Evolutionary conservation across 2,329 filamentous ascomycete species (phyloP), one percentile per base, ranked within the genome.

Genomic region (Acrodontium crateriforme): DNA sequence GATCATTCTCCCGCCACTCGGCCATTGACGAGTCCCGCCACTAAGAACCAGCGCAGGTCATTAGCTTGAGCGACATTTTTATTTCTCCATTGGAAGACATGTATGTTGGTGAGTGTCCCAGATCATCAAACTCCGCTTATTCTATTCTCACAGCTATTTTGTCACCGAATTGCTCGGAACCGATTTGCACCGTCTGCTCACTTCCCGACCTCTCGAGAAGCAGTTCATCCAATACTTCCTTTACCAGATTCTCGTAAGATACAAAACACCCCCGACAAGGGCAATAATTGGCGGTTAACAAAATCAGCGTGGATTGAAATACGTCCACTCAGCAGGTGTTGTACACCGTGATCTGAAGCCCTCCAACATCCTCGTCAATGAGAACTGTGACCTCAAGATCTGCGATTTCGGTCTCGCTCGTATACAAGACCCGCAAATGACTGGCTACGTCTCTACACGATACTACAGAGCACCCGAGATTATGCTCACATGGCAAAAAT

Each of bases 401-500:
- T 98, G 89, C 68, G 89, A 98, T 56, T 98, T 98, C 49, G 89
- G 89, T 42, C 69, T 98, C 35, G 89, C 89, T 29, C 82, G 89
- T 57, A 93, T 98, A 48, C 89, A 98, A 56, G 89, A 98, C 52
- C 89, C 89, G 18, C 89, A 98, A 61, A 98, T 98, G 89, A 98
- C 89, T 22, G 89, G 89, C 45, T 98, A 98, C 53, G 89, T 98
- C 36, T 95, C 89, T 25, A 98, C 89, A 37, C 71, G 89, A 67
- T 98, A 98, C 68, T 98, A 98, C 69, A 77, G 89, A 50, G 89
- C 89, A 6, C 89, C 89, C 11, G 89, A 98, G 60, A 98, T 98
- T 54, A 98, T 98, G 89, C 83, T 98, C 53, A 95, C 89, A 40
- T 98, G 89, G 89, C 89, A 98, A 66, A 98, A 98, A 64, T 98